Conservation (phyloP, 192 early-diverging fungal species). For the Nowakowskiella sp. region DNA sequence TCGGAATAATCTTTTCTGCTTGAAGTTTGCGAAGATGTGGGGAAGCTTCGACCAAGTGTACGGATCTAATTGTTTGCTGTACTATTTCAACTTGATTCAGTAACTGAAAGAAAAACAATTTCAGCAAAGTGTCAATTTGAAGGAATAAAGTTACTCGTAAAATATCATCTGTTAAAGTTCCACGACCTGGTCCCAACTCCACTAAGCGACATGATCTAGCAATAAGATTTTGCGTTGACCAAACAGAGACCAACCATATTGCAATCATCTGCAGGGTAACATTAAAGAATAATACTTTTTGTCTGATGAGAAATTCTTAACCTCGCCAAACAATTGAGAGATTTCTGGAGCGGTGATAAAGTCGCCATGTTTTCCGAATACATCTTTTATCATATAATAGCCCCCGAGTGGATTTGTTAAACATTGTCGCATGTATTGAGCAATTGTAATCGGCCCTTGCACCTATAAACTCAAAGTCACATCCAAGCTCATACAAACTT, state of each 20-base stretch:
- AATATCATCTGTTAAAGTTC: slow-evolving; percentile 91
- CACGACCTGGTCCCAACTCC: slow-evolving; percentile 83
- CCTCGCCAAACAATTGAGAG: slow-evolving; percentile 96
- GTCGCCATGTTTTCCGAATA: slow-evolving; percentile 84
- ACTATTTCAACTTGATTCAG: slow-evolving; percentile 62
- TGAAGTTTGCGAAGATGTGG: slow-evolving; percentile 55
- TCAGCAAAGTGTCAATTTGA: slow-evolving; percentile 1
- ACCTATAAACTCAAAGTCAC: slow-evolving; percentile 10
- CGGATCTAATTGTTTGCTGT: slow-evolving; percentile 44
- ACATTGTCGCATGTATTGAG: slow-evolving; percentile 82
- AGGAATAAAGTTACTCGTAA: slow-evolving; percentile 49
- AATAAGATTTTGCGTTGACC: slow-evolving; percentile 56
- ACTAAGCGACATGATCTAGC: slow-evolving; percentile 13
- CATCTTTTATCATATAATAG: slow-evolving; percentile 88
- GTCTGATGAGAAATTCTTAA: too few relatives aligned
- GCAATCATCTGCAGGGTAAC: slow-evolving; percentile 51
- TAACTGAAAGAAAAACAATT: slow-evolving; percentile 26
- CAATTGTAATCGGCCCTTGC: slow-evolving; percentile 52
- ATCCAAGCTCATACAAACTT: too few relatives aligned
- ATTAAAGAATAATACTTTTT: neutral
- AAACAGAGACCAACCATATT: slow-evolving; percentile 81
- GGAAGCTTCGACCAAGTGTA: slow-evolving; percentile 83
- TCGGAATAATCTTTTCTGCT: slow-evolving; percentile 11
- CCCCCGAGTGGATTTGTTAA: slow-evolving; percentile 82
- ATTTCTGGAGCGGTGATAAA: slow-evolving; percentile 97